Evolutionary conservation across 2,329 filamentous ascomycete genomes (phyloP), one percentile per base, ranked within the genome.

Genomic region (Trichoderma asperellum): DNA sequence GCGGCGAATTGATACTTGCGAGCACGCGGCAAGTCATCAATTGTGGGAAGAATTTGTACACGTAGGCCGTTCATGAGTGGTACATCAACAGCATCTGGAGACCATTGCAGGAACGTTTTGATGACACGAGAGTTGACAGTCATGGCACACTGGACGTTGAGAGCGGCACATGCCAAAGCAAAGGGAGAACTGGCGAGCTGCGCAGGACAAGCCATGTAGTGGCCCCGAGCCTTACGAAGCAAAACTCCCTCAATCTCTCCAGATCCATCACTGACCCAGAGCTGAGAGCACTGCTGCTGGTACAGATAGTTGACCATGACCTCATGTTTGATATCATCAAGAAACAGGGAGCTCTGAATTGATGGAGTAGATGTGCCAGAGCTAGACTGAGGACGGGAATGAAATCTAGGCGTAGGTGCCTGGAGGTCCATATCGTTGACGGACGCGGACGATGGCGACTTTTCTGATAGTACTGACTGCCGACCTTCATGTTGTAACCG

Each of bases 221-320:
- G 84, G 24, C 89, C 89, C 71, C 86, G 86, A 21, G 84, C 77
- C 75, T 92, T 93, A 72, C 91, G 86, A 59, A 94, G 81, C 24
- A 94, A 80, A 34, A 93, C 91, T 72, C 92, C 92, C 77, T 94
- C 91, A 6, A 88, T 79, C 73, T 90, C 87, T 14, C 89, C 90
- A 60, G 85, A 89, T 43, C 86, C 87, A 73, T 92, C 89, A 37
- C 87, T 88, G 24, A 93, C 88, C 92, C 92, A 94, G 40, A 93
- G 84, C 71, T 88, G 87, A 14, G 87, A 86, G 75, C 90, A 93
- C 80, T 93, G 91, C 77, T 94, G 91, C 78, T 94, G 91, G 79
- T 93, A 93, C 32, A 94, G 83, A 77, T 92, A 93, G 80, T 92
- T 93, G 70, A 92, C 91, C 91, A 94, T 94, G 71, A 94, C 90